Evolutionary conservation across 495 filamentous ascomycete species (phyloP), one percentile per base, ranked within the genome.

Genomic region (Penicillium argentinense): DNA sequence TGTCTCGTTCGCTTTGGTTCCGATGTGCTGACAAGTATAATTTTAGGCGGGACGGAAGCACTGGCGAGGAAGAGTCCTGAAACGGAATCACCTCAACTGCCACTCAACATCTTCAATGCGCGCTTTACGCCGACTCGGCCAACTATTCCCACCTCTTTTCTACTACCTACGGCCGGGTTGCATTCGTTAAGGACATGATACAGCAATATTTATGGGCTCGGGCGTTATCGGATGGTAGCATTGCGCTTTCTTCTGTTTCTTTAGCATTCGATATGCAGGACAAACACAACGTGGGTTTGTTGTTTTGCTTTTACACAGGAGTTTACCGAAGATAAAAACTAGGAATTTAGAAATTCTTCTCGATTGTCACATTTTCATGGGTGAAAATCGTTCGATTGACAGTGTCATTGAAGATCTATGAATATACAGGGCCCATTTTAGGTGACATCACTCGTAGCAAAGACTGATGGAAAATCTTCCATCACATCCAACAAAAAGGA

Each of bases 31-130:
- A n/a, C n/a, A n/a, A n/a, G n/a, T 28, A 14, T 29, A 13, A n/a
- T 30, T 49, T 9, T 39, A 77, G 74, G 46, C 60, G 76, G 45
- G 76, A 79, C 58, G 76, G 76, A 49, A 77, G 71, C 42, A 75
- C 68, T 22, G 68, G 67, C 28, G 74, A 79, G 47, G 76, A 79
- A 38, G 76, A 78, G 32, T 39, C 53, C 17, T 69, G 45, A 67
- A 39, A 11, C 37, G 21, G 18, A 36, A 28, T 34, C 21, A 17
- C 27, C 49, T 26, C 24, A 34, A 30, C 21, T 41, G 37, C 25
- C 30, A 37, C 14, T 30, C 41, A 27, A 14, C 33, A 28, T 30
- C 42, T 4, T 17, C 28, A 5, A 23, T 13, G 17, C n/a, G n/a
- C n/a, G n/a, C n/a, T n/a, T n/a, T n/a, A n/a, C n/a, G n/a, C n/a